Evolutionary conservation across 2,329 filamentous ascomycete species (phyloP), one percentile per base, ranked within the genome.

Genomic region (Arthrobotrys sinensis): DNA sequence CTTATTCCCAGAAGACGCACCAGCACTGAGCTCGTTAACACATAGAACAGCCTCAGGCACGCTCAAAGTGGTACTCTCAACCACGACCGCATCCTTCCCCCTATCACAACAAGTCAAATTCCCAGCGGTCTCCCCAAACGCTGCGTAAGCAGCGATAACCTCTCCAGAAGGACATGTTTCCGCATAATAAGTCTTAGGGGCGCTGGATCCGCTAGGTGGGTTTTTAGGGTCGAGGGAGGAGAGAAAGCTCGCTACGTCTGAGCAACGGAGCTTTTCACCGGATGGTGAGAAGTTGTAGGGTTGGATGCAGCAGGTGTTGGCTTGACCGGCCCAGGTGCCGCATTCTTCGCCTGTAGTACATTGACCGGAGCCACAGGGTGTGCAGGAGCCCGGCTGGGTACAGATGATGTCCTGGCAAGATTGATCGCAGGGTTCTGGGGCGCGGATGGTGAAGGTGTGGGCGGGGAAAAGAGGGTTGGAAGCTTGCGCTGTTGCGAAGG

Each of bases 381-480:
- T 67, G 52, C 70, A 75, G 48, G 28, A 46, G 8, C 32, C 70
- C 4, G 45, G 32, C 0, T 32, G 45, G 16, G 48, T 67, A 52
- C 70, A 75, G 62, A 62, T 50, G 36, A 36, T 53, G 14, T 53
- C 45, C 4, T 24, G 36, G 19, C 70, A 75, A 10, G 36, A n/a
- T 11, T 64, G 12, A 19, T 75, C 62, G 62, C 70, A 75, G 28
- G 38, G 24, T 50, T 75, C 70, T 4, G 70, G 70, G 10, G 38
- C 62, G 11, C 70, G 70, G 70, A 75, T 75, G 21, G 70, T 75
- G 63, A 75, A 75, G 21, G 19, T 45, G 62, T 75, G 62, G 5
- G 70, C 11, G 19, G 70, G 70, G 70, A 75, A 75, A 6, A 66
- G 52, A 12, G 63, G 45, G 28, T 67, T 34, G 8, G 10, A n/a